Conservation (phyloP, 805 yeast species). For the Candida chilensis region DNA sequence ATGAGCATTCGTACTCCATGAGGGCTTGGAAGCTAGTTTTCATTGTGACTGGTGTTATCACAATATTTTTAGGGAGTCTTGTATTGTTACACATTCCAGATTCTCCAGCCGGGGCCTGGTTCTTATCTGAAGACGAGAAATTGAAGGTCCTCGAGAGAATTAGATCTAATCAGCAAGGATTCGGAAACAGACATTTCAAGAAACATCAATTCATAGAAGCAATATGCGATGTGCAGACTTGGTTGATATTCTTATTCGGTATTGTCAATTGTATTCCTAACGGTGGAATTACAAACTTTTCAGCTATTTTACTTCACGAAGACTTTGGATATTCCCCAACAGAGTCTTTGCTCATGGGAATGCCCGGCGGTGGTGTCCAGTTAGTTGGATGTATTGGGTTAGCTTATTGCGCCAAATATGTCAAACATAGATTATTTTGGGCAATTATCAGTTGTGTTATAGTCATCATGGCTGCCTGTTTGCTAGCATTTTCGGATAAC, state of each 20-base stretch:
- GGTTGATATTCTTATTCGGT: conserved; percentile 13
- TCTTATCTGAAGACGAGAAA: conserved; percentile 11
- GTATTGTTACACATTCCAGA: conserved; percentile 11
- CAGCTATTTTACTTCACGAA: conserved; percentile 17
- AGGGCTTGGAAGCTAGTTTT: conserved; percentile 12
- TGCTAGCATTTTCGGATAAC: conserved; percentile 14
- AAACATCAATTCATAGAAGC: conserved; percentile 26
- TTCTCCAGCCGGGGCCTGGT: conserved; percentile 28
- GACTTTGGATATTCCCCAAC: conserved; percentile 14
- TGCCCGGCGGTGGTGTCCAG: conserved; percentile 41
- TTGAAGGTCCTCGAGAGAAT: conserved; percentile 1
- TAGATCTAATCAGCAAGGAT: conserved; percentile 26
- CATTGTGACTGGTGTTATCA: conserved; percentile 12
- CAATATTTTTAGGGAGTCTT: conserved; percentile 10
- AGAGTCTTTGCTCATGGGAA: conserved; percentile 30
- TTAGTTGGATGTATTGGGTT: conserved; percentile 23
- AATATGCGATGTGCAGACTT: conserved; percentile 16
- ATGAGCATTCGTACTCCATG: conserved; percentile 6
- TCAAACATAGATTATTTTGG: conserved; percentile 12
- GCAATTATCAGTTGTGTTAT: conserved; percentile 13
- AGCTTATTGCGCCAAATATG: conserved; percentile 10
- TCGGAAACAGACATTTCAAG: conserved; percentile 28
- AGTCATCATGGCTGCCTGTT: conserved; percentile 11
- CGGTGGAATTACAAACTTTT: conserved; percentile 26
- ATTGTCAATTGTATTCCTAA: conserved; percentile 20